Evolutionary conservation across 1,284 basidiomycete genomes (phyloP), one percentile per base, ranked within the genome.

Genomic region (Sparassis latifolia): DNA sequence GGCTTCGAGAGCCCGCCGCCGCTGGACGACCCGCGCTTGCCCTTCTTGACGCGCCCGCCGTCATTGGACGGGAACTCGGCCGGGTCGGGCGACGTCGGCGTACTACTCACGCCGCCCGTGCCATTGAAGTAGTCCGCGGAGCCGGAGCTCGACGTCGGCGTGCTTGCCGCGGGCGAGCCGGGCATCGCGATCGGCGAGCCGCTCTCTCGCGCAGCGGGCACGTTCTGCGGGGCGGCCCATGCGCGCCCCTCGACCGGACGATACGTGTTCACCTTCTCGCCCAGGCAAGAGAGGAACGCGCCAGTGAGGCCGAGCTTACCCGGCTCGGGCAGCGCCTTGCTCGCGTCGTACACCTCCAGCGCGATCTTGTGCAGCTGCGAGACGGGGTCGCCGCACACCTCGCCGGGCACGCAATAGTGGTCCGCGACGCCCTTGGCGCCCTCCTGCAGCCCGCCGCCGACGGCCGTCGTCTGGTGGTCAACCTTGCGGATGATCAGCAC

Each of bases 321-420:
- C 3, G 78, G 78, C 52, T 88, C 85, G 3, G 86, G 82, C 60
- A 79, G 72, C 43, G 74, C 77, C 64, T 85, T 87, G 58, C 70
- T 74, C 27, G 78, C 73, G 60, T 89, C 85, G 62, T 84, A 93
- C 6, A 94, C 84, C 69, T 95, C 92, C 58, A 95, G 91, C 0
- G 91, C 92, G 55, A 95, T 85, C 73, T 94, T 97, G 74, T 97
- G 94, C 48, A 97, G 75, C 64, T 98, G 96, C 20, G 92, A 94
- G 28, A 97, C 92, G 3, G 93, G 89, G 63, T 97, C 93, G 3
- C 94, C 93, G 53, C 90, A 88, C 1, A 90, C 84, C 68, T 97
- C 95, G 32, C 92, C 89, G 4, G 83, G 79, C 1, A 82, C 70
- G 58, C 88, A 91, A 63, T 81, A 89, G 60, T 86, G 84, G 63